These are phyloP conservation scores for Penicillium sp. DNA, from an alignment of 2,329 filamentous ascomycete genomes.

Conservation along the genomic window DNA sequence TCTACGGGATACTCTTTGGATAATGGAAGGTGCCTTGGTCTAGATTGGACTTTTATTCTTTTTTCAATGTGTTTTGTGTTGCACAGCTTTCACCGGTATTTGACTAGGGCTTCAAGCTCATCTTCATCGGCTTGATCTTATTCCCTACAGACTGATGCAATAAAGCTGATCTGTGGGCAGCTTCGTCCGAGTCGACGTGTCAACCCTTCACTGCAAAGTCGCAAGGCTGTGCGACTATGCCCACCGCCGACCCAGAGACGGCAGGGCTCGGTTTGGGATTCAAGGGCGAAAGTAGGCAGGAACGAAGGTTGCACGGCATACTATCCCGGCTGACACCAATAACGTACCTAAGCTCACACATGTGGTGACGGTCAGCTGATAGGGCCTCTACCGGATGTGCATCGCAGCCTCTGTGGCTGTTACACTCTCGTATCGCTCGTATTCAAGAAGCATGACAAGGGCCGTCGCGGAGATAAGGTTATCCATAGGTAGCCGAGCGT, in stretches of 20 bases:
- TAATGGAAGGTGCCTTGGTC: not conserved
- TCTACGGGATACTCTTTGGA: not conserved
- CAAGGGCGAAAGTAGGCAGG: not conserved
- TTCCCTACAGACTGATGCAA: not conserved
- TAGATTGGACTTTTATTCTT: not conserved
- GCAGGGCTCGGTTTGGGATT: not conserved
- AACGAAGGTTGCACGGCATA: not conserved
- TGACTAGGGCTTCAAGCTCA: not conserved
- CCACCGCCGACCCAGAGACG: not conserved
- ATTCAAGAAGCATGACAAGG: not conserved
- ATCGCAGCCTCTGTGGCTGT: slow-evolving; percentile 1
- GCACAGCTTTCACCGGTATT: not conserved
- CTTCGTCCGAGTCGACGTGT: not conserved
- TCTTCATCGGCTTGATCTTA: not conserved
- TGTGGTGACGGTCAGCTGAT: slow-evolving; percentile 14
- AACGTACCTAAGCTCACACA: slow-evolving; percentile 3
- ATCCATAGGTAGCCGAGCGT: not conserved
- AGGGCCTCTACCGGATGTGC: slow-evolving; percentile 4
- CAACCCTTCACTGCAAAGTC: not conserved
- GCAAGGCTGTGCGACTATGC: not conserved
- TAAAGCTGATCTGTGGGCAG: not conserved
- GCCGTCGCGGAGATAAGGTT: not conserved
- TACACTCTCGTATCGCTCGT: not conserved
- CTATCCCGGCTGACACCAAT: not conserved
- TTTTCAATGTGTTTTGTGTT: not conserved